A percentile compares a stretch with the other conserved stretches of the same genome.
phyloP scores from a whole-genome alignment of 495 filamentous ascomycete genomes.

The Astrocystis sublimbata region DNA sequence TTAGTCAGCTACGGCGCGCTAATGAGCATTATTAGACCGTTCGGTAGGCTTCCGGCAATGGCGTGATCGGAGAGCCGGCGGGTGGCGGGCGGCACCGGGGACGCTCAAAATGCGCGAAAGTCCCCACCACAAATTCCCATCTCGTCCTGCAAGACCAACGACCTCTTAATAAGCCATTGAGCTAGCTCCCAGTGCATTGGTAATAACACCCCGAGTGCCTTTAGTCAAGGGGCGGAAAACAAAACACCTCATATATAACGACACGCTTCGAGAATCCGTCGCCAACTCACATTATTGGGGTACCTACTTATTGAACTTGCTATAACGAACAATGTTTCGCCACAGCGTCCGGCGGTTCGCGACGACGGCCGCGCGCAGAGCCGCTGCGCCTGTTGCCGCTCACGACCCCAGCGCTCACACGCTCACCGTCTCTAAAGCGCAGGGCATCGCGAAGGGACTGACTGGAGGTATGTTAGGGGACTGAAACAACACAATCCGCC shows the following conservation, averaged over 20 bases:
- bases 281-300: too few species aligned
- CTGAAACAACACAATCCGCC: neutral
- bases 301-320: too few species aligned
- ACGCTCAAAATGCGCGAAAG: neutral
- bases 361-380: constrained; percentile 47
- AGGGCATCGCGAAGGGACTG: constrained; percentile 80
- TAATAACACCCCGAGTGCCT: too few species aligned
- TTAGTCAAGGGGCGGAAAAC: too few species aligned
- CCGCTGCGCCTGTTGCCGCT: constrained; percentile 23
- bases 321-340: constrained; percentile 50
- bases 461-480: constrained; percentile 67
- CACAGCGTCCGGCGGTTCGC: constrained; percentile 51
- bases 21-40: neutral
- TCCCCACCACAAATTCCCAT: constrained; percentile 25
- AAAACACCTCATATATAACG: too few species aligned
- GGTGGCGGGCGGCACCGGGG: neutral
- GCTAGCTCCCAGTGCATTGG: too few species aligned
- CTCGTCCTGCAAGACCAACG: neutral
- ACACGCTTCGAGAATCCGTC: too few species aligned
- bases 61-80: constrained; percentile 19
- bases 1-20: neutral
- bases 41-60: constrained; percentile 12
- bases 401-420: constrained; percentile 38
- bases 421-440: constrained; percentile 69
- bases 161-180: constrained; percentile 6